A percentile compares a stretch with the other conserved stretches of the same genome.
phyloP scores from a whole-genome alignment of 1,139 yeast species.

The Pichia sp. region DNA sequence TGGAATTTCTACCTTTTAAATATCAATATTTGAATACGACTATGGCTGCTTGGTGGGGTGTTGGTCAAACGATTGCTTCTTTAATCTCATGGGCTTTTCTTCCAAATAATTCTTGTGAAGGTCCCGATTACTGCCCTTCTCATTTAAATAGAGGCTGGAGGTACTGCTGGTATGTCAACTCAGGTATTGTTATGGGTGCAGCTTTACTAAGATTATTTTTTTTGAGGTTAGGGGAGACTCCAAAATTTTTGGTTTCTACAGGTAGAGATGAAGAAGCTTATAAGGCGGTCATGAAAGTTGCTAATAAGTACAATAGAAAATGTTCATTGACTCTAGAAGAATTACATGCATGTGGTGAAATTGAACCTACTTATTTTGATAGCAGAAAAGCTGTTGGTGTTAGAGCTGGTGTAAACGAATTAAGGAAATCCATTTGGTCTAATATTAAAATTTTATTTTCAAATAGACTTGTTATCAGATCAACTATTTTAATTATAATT shows the following conservation, averaged over 20 bases:
- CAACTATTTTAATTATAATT: conserved; percentile 36
- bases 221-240: conserved; percentile 48
- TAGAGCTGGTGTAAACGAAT: conserved; percentile 19
- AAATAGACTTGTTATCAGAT: conserved; percentile 34
- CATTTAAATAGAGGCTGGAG: conserved; percentile 54
- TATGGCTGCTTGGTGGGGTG: conserved; percentile 58
- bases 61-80: conserved; percentile 53
- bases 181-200: conserved; percentile 45
- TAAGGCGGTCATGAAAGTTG: conserved; percentile 33
- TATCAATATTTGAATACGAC: conserved; percentile 50
- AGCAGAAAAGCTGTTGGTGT: conserved; percentile 12
- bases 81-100: conserved; percentile 54
- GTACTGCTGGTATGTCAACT: conserved; percentile 48
- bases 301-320: conserved; percentile 38
- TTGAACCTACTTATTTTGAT: conserved; percentile 18
- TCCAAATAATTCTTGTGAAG: conserved; percentile 42
- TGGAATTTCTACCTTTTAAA: conserved; percentile 51
- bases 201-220: conserved; percentile 44
- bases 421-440: conserved; percentile 19
- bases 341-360: conserved; percentile 40
- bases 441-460: conserved; percentile 37
- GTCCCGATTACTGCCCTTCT: conserved; percentile 39
- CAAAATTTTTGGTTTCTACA: conserved; percentile 47
- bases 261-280: conserved; percentile 50
- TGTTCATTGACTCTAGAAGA: conserved; percentile 42